Base-by-base conservation (phyloP, 805 yeast species). In the Candida pseudoglaebosa region DNA sequence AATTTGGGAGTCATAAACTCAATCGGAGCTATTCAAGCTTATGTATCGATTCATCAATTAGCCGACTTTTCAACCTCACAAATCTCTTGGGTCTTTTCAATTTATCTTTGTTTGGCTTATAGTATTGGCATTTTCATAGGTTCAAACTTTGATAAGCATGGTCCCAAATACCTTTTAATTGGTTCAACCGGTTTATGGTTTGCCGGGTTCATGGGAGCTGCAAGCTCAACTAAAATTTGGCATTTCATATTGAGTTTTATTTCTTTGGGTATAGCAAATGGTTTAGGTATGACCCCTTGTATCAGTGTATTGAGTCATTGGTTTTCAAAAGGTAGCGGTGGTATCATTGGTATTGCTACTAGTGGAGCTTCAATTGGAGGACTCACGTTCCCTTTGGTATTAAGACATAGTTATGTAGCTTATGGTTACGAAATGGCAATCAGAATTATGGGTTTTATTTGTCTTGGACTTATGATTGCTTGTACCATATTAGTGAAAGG, bases 281-380 rank as follows among this genome's bases (percentile, higher is more conserved):
- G 83, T 1, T 59, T 80, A 24, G 65, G 81, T 24, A 72, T 78
- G 61, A 71, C 80, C 5, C 87, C 88, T 0, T 54, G 78, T 26
- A 66, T 82, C 2, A 74, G 84, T 5, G 78, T 77, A 13, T 69
- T 81, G 0, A 76, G 80, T 18, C 86, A 83, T 43, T 83, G 85
- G 82, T 83, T 82, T 54, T 59, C 66, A 28, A 61, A 59, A 28
- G 76, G 65, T 43, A 61, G 87, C 44, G 89, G 82, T 1, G 64
- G 45, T 30, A 41, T 80, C 4, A 65, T 80, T 19, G 85, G 87
- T 0, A 47, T 80, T 3, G 82, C 82, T 2, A 77, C 81, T 42
- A 59, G 78, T 60, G 88, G 87, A 4, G 85, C 85, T 2, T 75
- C 83, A 7, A 61, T 78, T 4, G 88, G 87, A 1, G 89, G 88